Evolutionary conservation across 345 rosid genomes (phyloP), one percentile per base, ranked within the genome.

Genomic region (Syzygium aromaticum): DNA sequence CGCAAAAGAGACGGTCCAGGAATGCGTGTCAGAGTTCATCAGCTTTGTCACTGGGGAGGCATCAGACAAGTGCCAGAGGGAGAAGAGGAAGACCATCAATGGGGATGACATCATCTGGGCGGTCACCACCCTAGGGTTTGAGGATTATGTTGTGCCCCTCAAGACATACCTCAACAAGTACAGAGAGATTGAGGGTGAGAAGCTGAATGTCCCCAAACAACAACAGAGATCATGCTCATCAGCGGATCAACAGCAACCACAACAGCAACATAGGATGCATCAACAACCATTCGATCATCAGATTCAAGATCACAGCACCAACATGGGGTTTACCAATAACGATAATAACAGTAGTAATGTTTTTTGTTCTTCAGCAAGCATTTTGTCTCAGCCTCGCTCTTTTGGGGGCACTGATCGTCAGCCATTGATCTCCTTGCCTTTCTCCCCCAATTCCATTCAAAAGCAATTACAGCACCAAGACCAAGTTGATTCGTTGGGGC

Each of bases 51-150:
- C 96, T 0, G 96, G 96, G 27, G 95, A 95, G 88, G 96, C 96
- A 11, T 95, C 96, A 3, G 95, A 94, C 73, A 95, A 93, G 89
- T 94, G 96, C 90, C 96, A 93, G 51, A 88, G 95, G 90, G 96
- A 94, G 77, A 94, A 94, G 86, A 90, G 96, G 54, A 94, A 95
- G 88, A 95, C 98, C 38, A 93, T 94, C 53, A 95, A 95, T 16
- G 98, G 96, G 40, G 96, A 95, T 57, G 95, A 95, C n/a, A 91
- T 95, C 86, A 93, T 93, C 23, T 95, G 98, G 95, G 95, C 98
- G 2, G 93, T 93, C 90, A 95, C 95, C 5, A 94, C 93, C 43
- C 92, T 95, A 12, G 98, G 98, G 30, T 95, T 95, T 13, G 95
- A 94, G 88, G 95, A 95, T 54, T 95, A 94, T 19, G 94, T 94